Conservation (phyloP, 225 moss, liverwort and hornwort genomes). For the Physcomitrium patens region DNA sequence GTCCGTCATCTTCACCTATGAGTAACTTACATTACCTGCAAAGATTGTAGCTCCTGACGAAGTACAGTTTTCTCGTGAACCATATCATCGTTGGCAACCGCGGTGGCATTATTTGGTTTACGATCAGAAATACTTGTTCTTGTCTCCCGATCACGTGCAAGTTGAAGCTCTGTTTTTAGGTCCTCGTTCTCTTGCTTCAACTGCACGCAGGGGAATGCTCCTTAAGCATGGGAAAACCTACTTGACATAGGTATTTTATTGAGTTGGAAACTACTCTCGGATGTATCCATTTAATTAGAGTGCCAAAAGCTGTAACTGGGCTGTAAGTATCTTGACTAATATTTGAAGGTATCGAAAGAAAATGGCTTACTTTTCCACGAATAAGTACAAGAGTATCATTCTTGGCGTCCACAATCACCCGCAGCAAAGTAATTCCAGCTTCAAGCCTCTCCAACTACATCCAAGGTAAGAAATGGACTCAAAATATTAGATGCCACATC, state of each 20-base stretch:
- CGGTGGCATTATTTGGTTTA: slow-evolving; percentile 27
- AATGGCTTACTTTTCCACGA: slow-evolving; percentile 64
- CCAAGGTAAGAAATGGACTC: background rate
- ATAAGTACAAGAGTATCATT: slow-evolving; percentile 86
- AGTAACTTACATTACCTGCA: slow-evolving; percentile 46
- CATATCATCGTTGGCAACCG: slow-evolving; percentile 39
- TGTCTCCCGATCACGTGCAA: slow-evolving; percentile 42
- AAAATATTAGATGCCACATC: background rate
- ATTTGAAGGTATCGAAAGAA: background rate
- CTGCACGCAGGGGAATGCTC: slow-evolving; percentile 30
- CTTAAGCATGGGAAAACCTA: background rate
- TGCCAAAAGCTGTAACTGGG: background rate
- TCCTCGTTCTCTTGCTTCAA: slow-evolving; percentile 90
- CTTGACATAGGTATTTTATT: background rate
- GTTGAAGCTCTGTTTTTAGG: slow-evolving; percentile 53
- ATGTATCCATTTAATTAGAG: background rate
- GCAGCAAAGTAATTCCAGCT: slow-evolving; percentile 58
- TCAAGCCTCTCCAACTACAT: slow-evolving; percentile 71
- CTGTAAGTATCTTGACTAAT: background rate
- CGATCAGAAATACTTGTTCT: slow-evolving; percentile 32
- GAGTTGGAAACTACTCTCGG: too few species aligned
- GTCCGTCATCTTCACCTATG: background rate
- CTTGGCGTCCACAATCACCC: slow-evolving; percentile 85
- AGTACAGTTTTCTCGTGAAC: slow-evolving; percentile 63
- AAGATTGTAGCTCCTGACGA: slow-evolving; percentile 63